phyloP scores from a whole-genome alignment of 495 filamentous ascomycete species.

The Talaromyces liani region DNA sequence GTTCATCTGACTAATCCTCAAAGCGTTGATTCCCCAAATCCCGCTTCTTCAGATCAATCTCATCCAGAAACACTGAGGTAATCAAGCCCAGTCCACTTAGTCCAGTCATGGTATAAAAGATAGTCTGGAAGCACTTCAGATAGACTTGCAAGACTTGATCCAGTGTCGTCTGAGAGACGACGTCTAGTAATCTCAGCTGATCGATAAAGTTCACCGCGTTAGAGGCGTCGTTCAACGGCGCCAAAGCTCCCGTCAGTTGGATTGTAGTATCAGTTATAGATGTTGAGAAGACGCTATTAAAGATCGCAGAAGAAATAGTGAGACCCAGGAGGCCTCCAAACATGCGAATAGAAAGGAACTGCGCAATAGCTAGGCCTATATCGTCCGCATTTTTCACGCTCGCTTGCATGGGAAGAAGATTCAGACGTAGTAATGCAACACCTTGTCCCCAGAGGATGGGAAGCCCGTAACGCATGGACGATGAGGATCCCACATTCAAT shows the following conservation, averaged over 20 bases:
- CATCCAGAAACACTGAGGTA: background rate
- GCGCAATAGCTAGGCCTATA: slow-evolving; percentile 27
- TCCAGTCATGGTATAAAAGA: background rate
- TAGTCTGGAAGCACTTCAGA: background rate
- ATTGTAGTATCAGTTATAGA: background rate
- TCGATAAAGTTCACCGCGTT: background rate
- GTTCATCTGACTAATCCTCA: background rate
- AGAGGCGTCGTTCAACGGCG: background rate
- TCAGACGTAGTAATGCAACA: slow-evolving; percentile 1
- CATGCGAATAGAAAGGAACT: slow-evolving; percentile 28
- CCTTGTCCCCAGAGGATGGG: background rate
- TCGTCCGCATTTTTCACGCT: slow-evolving; percentile 21
- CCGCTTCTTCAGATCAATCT: background rate
- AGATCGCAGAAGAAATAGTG: slow-evolving; percentile 13
- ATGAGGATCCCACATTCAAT: background rate
- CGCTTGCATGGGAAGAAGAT: background rate
- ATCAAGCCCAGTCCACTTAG: background rate
- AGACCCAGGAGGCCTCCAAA: slow-evolving; percentile 32
- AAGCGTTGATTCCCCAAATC: background rate
- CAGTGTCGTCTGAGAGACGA: background rate
- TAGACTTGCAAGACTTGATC: background rate
- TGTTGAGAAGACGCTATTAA: background rate
- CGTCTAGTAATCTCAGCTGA: background rate
- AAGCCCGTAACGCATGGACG: background rate
- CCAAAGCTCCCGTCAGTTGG: background rate